Conservation (phyloP, 2,329 filamentous ascomycete genomes). For the Daldinia sp. region DNA sequence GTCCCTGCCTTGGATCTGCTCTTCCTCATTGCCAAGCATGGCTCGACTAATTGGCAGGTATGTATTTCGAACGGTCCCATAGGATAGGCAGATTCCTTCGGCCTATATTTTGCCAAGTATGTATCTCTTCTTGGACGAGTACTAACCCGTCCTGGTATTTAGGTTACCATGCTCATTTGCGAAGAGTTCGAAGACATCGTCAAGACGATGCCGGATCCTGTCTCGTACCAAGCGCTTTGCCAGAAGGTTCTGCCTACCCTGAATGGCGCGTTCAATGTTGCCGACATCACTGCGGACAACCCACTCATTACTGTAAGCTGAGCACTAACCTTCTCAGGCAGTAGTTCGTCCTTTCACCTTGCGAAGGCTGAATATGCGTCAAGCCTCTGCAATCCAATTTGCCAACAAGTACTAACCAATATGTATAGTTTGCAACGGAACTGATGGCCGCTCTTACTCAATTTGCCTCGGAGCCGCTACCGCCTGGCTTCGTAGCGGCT, state of each 20-base stretch:
- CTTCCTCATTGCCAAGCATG: conserved; percentile 88
- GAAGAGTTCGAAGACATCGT: conserved; percentile 94
- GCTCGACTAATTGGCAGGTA: conserved; percentile 84
- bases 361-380: neutral
- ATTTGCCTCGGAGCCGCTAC: conserved; percentile 84
- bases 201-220: conserved; percentile 68
- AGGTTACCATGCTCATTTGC: conserved; percentile 80
- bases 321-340: neutral
- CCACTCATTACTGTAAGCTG: conserved; percentile 75
- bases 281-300: conserved; percentile 83
- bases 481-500: conserved; percentile 82
- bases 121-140: neutral
- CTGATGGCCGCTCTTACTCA: conserved; percentile 82
- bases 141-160: conserved; percentile 15
- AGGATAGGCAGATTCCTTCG: neutral
- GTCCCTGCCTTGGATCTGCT: conserved; percentile 81
- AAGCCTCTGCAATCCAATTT: neutral
- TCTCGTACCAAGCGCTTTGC: conserved; percentile 81
- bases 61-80: conserved; percentile 14
- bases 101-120: neutral
- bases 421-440: conserved; percentile 75
- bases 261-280: conserved; percentile 88
- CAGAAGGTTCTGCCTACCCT: conserved; percentile 86
- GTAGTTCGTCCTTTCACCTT: neutral
- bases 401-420: conserved; percentile 36